Evolutionary conservation across 495 filamentous ascomycete genomes (phyloP), one percentile per base, ranked within the genome.

Genomic region (Talaromyces trachyspermus): DNA sequence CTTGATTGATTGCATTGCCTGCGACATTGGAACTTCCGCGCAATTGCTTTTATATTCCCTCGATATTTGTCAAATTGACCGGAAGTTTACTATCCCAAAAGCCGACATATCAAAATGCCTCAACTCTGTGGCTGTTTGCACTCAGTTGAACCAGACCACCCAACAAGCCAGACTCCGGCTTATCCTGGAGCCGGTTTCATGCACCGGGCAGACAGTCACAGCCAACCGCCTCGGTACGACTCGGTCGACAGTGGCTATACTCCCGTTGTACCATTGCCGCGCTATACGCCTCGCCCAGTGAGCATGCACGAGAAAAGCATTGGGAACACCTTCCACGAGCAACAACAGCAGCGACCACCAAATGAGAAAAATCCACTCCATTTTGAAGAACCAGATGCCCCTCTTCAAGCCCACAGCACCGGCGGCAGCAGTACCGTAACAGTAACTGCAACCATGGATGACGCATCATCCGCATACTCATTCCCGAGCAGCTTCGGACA

Each of bases 401-500:
- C 19, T 26, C 18, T 46, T 12, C 32, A 46, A 2, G 35, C 44
- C 9, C 27, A 46, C 11, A 25, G 4, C 22, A 46, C 44, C 20
- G 44, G 44, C 8, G 26, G 44, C 9, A 46, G 44, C 32, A 46
- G 44, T 19, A 46, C 44, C 1, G 44, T 46, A 9, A 46, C 44
- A 0, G 30, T 26, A 29, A 20, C 36, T 15, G 23, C 17, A 8
- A 25, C 44, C n/a, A 37, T 46, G 44, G 44, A 46, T 2, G 68
- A 71, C 47, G 60, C 53, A 39, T 70, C 69, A 17, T 73, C 69
- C 6, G 61, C 62, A 11, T 54, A 69, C 49, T 73, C 69, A 9
- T 73, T 69, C 47, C 63, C 68, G 2, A 73, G 69, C 49, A 71
- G 66, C 43, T 73, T 68, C 50, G 69, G 69, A 6, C 70, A 73